These are phyloP conservation scores for Metschnikowia arizonensis DNA, from an alignment of 805 yeast species.

Conservation along the genomic window DNA sequence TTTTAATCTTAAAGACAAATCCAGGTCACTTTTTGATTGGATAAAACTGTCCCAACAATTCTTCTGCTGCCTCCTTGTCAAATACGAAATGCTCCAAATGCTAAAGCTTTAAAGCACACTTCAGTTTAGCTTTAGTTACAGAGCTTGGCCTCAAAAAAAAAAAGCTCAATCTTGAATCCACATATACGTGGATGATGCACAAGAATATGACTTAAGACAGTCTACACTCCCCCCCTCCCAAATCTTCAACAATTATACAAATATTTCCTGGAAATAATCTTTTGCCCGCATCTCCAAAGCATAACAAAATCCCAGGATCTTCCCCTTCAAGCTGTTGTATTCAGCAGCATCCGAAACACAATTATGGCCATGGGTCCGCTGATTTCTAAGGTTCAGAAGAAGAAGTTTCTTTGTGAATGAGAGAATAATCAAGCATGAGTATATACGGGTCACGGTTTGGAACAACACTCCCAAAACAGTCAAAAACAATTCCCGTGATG, in stretches of 20 bases:
- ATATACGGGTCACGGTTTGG: slow-evolving; percentile 48
- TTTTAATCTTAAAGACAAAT: too few species aligned
- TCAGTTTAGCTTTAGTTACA: too few species aligned
- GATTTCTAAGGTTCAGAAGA: slow-evolving; percentile 30
- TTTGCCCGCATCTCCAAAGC: slow-evolving; percentile 33
- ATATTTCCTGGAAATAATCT: slow-evolving; percentile 23
- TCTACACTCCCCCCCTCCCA: too few species aligned
- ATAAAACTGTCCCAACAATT: too few species aligned
- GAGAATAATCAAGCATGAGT: slow-evolving; percentile 55
- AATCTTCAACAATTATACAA: slow-evolving; percentile 6
- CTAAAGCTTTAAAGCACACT: too few species aligned
- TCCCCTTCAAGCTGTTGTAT: slow-evolving; percentile 21
- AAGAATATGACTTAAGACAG: too few species aligned
- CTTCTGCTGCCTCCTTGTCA: too few species aligned
- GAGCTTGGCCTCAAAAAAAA: too few species aligned
- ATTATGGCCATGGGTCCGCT: slow-evolving; percentile 20
- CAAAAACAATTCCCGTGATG: slow-evolving; percentile 49
- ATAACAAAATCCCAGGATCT: slow-evolving; percentile 21
- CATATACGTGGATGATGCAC: too few species aligned
- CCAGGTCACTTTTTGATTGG: too few species aligned
- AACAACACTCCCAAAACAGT: slow-evolving; percentile 49
- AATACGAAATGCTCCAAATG: too few species aligned
- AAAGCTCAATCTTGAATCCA: too few species aligned
- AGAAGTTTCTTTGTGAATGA: slow-evolving; percentile 59
- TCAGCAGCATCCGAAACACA: slow-evolving; percentile 27